Evolutionary conservation across 495 filamentous ascomycete species (phyloP).

Genomic region (Hypoxylon intermedium): DNA sequence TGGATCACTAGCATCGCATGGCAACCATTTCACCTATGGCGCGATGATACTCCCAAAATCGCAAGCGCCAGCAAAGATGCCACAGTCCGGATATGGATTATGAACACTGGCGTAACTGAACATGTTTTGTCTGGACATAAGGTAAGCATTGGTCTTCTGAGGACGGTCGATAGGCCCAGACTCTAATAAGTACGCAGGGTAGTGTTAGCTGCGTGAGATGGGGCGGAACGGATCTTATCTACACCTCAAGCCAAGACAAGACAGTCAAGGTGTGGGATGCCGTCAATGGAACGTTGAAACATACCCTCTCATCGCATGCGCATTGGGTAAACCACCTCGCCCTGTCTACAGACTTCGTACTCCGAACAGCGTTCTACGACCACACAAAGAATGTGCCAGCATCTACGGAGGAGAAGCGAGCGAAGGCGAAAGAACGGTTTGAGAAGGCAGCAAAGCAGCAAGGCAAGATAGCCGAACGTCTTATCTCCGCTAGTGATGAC

Average conservation of each 20-base stretch:
- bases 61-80: conserved; percentile 91
- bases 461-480: conserved; percentile 79
- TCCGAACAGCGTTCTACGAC: conserved; percentile 87
- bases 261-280: conserved; percentile 92
- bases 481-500: conserved; percentile 92
- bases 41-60: conserved; percentile 74
- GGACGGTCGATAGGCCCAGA: neutral
- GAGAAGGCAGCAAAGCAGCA: conserved; percentile 83
- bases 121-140: conserved; percentile 87
- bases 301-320: conserved; percentile 81
- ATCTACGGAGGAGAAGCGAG: conserved; percentile 71
- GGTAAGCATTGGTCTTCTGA: conserved; percentile 39
- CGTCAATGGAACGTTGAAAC: conserved; percentile 74
- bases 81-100: conserved; percentile 89
- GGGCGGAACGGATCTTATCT: conserved; percentile 89
- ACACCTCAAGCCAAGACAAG: conserved; percentile 91
- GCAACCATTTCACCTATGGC: conserved; percentile 92
- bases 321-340: conserved; percentile 98
- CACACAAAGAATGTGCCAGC: conserved; percentile 72
- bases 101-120: conserved; percentile 77
- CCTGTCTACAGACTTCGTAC: conserved; percentile 89
- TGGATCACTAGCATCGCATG: conserved; percentile 89
- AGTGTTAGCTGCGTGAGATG: conserved; percentile 91
- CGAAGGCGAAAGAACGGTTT: conserved; percentile 83
- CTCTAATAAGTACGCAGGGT: conserved; percentile 31